phyloP scores from a whole-genome alignment of 176 grass and related monocot genomes.

The Zoysia japonica region DNA sequence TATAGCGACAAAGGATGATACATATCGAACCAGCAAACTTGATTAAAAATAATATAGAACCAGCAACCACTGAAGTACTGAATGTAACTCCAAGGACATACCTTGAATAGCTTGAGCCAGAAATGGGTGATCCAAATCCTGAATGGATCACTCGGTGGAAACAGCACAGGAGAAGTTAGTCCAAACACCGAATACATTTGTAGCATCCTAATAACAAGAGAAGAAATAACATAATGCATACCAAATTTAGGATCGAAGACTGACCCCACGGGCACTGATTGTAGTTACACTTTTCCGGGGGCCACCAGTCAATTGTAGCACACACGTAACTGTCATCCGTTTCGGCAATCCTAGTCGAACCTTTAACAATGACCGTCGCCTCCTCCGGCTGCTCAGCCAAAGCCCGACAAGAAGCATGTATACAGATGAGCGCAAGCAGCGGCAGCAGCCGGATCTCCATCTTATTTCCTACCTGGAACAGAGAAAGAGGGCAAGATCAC shows the following conservation, averaged over 20 bases:
- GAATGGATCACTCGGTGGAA: conserved; percentile 13
- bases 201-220: neutral
- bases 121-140: conserved; percentile 89
- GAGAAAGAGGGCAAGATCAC: neutral
- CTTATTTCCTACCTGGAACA: conserved; percentile 9
- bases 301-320: conserved; percentile 98
- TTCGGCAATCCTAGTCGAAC: conserved; percentile 62
- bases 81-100: conserved; percentile 35
- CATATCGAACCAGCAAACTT: conserved; percentile 1
- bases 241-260: conserved; percentile 90
- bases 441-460: conserved; percentile 37
- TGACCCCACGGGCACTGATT: conserved; percentile 95
- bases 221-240: conserved; percentile 38
- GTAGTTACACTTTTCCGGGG: conserved; percentile 95
- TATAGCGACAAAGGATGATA: neutral
- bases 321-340: conserved; percentile 81
- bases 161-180: conserved; percentile 27
- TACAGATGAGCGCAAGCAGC: conserved; percentile 39
- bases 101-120: conserved; percentile 78
- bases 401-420: conserved; percentile 33
- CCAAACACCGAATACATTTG: neutral
- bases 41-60: neutral
- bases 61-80: neutral
- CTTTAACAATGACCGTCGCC: conserved; percentile 69
- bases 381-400: conserved; percentile 53